Evolutionary conservation across 441 rosid genomes (phyloP), one percentile per base, ranked within the genome.

Genomic region (Rhodomyrtus psidioides): DNA sequence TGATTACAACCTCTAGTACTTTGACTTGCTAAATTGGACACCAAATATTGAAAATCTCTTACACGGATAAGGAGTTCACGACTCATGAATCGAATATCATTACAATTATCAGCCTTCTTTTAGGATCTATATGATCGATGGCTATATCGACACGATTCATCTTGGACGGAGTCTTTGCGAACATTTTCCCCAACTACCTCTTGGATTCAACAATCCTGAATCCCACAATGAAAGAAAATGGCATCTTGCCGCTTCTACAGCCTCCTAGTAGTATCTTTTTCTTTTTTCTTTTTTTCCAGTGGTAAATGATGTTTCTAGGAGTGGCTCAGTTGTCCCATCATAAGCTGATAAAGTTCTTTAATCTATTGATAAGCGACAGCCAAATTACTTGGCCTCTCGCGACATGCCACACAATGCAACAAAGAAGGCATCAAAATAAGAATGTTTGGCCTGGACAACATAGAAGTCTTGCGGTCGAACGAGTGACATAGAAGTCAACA

Each of bases 81-180:
- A 16, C 30, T 30, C 44, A 30, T 1, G 42, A 17, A 30, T 30
- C 24, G 17, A 0, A 30, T 10, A 6, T 4, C 24, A 2, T 62
- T 44, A 9, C 42, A 30, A 8, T 24, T 2, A 5, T 62, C 1
- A 0, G 10, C 0, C 10, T 49, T 9, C 6, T 15, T 9, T 60
- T 62, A 30, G 10, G 44, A 30, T 62, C 75, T 9, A 34, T 34
- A 34, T 34, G 34, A 34, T 34, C 34, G 34, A 34, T 34, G 4
- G 4, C 34, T 34, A 34, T 34, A 34, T 34, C 4, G 4, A 34
- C 34, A 34, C 34, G 34, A 4, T 34, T 34, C 34, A 34, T 34
- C 34, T 34, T 34, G 34, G 34, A 34, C 34, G 34, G 34, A 34
- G 34, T 34, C 34, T 34, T 34, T 34, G 34, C 34, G 34, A 34